Evolutionary conservation across 257 asterid genomes (phyloP), one percentile per base, ranked within the genome.

Genomic region (Ocimum tenuiflorum): DNA sequence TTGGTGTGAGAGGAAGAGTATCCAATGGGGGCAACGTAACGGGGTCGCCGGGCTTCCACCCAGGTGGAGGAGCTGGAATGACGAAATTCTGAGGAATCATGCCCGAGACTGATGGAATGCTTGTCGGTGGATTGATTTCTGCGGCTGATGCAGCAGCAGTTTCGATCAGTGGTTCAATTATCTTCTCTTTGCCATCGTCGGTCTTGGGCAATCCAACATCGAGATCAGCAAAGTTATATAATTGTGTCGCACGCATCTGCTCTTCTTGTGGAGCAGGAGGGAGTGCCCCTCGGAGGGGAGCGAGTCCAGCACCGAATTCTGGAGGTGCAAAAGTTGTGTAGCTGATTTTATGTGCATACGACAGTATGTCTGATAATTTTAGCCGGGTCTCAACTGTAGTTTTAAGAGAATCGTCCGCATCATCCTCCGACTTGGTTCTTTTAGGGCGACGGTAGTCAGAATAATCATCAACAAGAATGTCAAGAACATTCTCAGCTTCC

Each of bases 231-330:
- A 80, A 83, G 54, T 46, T 53, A 65, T 86, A 94, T 8, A 94
- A 42, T 62, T 75, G 91, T 1, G 99, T 89, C 0, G 97, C 97
- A 3, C 97, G 94, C 97, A 94, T 81, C 52, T 94, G 99, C 78
- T 94, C 97, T 29, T 94, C 99, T 75, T 90, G 99, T 8, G 96
- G 97, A 31, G 99, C 97, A 0, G 97, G 97, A 17, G 96, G 96
- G 23, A 94, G 91, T 9, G 95, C 95, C 19, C 99, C 96, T 4
- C 91, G 80, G 8, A 86, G 95, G 24, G 99, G 91, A 17, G 79
- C 96, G 60, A 63, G 76, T 7, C 97, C 96, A 42, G 91, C 86
- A n/a, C 97, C 97, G 31, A 84, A 86, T 72, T 84, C 95, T 11
- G 99, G 97, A 46, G 99, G 99, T 6, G 97, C 99, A 38, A 90